Conservation (phyloP, 179 eudicot genomes). For the Beta macrorhiza region DNA sequence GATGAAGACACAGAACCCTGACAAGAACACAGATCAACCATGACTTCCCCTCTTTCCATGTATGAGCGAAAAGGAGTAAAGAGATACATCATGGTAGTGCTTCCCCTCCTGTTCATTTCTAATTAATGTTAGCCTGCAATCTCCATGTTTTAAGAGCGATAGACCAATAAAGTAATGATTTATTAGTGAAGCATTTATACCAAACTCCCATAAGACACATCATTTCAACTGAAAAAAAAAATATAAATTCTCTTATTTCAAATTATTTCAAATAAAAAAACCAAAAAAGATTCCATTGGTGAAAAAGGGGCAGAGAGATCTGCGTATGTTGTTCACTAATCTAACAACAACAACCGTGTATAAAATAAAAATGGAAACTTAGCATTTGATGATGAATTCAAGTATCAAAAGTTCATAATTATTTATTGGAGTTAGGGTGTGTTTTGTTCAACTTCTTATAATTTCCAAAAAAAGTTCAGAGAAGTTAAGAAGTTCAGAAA, state of each 20-base stretch:
- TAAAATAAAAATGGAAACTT: neutral
- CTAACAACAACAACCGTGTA: too few species aligned
- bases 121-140: too few species aligned
- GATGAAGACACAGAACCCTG: neutral
- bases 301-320: neutral
- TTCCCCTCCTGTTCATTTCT: neutral
- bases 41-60: neutral
- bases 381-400: neutral
- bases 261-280: neutral
- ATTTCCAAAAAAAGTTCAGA: too few species aligned
- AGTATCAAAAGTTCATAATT: too few species aligned
- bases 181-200: neutral
- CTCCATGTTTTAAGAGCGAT: neutral
- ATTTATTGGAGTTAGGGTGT: too few species aligned
- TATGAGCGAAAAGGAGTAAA: neutral
- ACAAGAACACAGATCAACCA: neutral
- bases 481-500: too few species aligned
- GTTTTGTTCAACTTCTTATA: too few species aligned
- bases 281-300: neutral
- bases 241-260: neutral
- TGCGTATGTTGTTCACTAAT: neutral
- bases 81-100: neutral
- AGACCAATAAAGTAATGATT: neutral
- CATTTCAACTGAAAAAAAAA: neutral
- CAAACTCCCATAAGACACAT: neutral